These are phyloP conservation scores for Suillus variegatus DNA, from an alignment of 768 basidiomycete species.

Conservation along the genomic window DNA sequence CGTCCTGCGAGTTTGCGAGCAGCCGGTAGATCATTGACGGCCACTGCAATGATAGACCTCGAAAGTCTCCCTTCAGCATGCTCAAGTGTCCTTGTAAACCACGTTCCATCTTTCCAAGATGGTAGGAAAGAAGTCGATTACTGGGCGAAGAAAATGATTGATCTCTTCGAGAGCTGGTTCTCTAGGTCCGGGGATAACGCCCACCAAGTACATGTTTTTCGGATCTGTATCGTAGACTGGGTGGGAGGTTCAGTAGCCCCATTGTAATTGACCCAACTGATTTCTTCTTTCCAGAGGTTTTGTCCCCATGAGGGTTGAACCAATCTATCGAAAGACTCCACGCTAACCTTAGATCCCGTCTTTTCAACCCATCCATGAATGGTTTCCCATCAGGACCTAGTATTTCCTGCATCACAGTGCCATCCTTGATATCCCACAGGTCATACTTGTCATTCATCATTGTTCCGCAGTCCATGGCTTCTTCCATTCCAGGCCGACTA, in stretches of 20 bases:
- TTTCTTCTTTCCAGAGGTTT: constrained; percentile 29
- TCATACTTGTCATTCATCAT: not conserved
- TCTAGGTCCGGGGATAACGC: constrained; percentile 42
- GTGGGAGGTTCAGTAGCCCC: constrained; percentile 35
- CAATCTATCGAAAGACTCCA: constrained; percentile 38
- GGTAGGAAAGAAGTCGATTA: constrained; percentile 34
- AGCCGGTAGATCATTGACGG: too few species aligned
- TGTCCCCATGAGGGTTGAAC: constrained; percentile 38
- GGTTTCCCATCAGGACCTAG: constrained; percentile 25
- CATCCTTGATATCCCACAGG: constrained; percentile 31
- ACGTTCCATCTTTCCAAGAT: constrained; percentile 33
- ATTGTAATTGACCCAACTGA: constrained; percentile 18
- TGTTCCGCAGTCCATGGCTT: constrained; percentile 24
- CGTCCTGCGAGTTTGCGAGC: too few species aligned
- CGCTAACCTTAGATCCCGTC: constrained; percentile 11
- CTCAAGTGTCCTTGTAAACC: constrained; percentile 21
- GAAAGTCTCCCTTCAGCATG: constrained; percentile 26
- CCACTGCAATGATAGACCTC: constrained; percentile 25
- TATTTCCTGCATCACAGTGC: constrained; percentile 24
- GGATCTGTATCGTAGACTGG: constrained; percentile 25
- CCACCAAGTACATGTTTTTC: constrained; percentile 44
- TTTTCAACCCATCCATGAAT: constrained; percentile 13
- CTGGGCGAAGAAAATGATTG: constrained; percentile 38
- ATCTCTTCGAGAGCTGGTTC: constrained; percentile 35
- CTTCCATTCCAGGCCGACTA: constrained; percentile 27